Percentiles rank a stretch among this genome's conserved stretches.
These are phyloP conservation scores for Ustilago nuda DNA, from an alignment of 1,284 basidiomycete species.

Conservation along the genomic window DNA sequence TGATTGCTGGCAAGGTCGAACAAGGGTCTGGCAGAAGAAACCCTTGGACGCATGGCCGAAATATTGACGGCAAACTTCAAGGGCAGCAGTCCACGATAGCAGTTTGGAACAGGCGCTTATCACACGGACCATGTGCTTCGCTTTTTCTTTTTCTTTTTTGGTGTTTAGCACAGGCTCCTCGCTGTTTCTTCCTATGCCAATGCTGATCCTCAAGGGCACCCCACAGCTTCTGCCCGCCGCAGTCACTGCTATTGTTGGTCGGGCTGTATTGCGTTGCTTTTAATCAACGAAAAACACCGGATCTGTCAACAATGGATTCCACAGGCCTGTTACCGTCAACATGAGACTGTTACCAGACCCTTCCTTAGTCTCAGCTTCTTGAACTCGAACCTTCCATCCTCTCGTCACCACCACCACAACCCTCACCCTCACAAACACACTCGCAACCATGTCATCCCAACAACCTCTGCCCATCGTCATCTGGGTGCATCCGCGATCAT, in stretches of 20 bases:
- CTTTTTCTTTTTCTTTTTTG: neutral
- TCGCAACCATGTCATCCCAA: constrained; percentile 18
- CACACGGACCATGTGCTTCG: constrained; percentile 33
- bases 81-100: neutral
- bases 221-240: neutral
- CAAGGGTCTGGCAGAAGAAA: neutral
- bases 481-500: constrained; percentile 60
- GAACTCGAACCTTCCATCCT: neutral
- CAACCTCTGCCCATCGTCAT: constrained; percentile 55
- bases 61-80: constrained; percentile 1
- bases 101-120: neutral
- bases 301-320: neutral
- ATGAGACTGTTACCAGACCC: neutral
- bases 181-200: constrained; percentile 18
- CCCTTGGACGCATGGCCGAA: neutral
- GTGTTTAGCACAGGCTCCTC: neutral
- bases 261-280: neutral
- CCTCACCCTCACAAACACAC: neutral
- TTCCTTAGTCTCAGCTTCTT: neutral
- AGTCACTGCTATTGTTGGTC: neutral
- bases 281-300: neutral
- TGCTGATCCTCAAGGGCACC: constrained; percentile 5
- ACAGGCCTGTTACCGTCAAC: neutral
- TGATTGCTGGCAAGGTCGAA: neutral
- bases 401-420: neutral